Conservation (phyloP, 2,329 filamentous ascomycete genomes). For the Stemphylium beticola region DNA sequence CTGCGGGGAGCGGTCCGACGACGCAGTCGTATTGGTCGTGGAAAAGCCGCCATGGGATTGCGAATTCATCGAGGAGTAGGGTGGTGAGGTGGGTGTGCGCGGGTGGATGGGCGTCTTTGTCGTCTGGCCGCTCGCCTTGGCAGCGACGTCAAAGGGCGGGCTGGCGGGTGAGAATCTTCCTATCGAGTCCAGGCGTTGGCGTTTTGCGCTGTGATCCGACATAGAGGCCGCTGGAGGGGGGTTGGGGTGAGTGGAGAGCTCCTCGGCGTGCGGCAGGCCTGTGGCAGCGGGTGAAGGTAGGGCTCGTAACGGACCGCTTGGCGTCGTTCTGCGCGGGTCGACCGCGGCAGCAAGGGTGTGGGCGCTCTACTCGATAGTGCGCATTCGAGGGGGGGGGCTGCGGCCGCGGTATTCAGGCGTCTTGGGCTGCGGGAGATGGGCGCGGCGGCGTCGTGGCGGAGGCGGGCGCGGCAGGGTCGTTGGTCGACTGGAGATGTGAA, state of each 20-base stretch:
- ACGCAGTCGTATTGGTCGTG: slow-evolving; percentile 33
- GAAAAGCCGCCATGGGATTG: slow-evolving; percentile 47
- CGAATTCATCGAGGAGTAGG: slow-evolving; percentile 56
- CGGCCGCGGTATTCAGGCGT: slow-evolving; percentile 10
- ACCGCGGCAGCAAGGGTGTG: slow-evolving; percentile 36
- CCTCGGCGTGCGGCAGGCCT: slow-evolving; percentile 23
- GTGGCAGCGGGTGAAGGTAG: slow-evolving; percentile 26
- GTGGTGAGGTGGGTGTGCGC: slow-evolving; percentile 57
- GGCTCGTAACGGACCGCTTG: slow-evolving; percentile 35
- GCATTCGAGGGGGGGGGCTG: slow-evolving; percentile 33
- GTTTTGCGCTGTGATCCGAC: slow-evolving; percentile 48
- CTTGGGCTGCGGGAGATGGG: slow-evolving; percentile 9
- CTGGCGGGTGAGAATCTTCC: slow-evolving; percentile 55
- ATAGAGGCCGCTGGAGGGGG: slow-evolving; percentile 28
- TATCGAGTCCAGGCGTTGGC: slow-evolving; percentile 48
- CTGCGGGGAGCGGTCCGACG: slow-evolving; percentile 49
- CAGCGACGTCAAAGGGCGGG: slow-evolving; percentile 50
- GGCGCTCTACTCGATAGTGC: slow-evolving; percentile 34
- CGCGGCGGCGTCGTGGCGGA: not conserved
- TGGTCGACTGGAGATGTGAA: slow-evolving; percentile 20
- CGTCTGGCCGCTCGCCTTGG: slow-evolving; percentile 45
- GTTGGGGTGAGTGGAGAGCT: slow-evolving; percentile 11
- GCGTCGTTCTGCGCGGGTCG: slow-evolving; percentile 36
- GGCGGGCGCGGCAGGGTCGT: slow-evolving; percentile 15
- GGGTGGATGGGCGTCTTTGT: slow-evolving; percentile 53